Conservation (phyloP, 2,329 filamentous ascomycete species). For the Biscogniauxia sp. region DNA sequence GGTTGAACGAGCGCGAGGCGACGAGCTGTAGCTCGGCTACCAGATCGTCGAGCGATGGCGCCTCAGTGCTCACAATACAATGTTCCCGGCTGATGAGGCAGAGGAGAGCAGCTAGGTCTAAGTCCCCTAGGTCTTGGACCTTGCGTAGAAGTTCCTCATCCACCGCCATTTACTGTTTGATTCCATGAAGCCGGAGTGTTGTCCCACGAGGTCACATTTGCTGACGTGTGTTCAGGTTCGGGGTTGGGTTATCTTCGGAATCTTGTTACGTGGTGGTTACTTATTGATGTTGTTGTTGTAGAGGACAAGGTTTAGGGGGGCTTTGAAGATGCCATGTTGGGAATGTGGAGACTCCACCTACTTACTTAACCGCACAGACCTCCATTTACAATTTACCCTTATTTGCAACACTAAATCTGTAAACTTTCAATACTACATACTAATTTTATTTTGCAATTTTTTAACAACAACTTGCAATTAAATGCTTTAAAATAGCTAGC, state of each 20-base stretch:
- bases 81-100: constrained; percentile 81
- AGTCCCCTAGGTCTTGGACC: constrained; percentile 76
- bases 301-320: background rate
- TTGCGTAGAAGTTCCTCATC: constrained; percentile 61
- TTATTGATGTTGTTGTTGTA: too few species aligned
- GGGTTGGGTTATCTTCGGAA: too few species aligned
- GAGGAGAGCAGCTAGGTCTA: constrained; percentile 82
- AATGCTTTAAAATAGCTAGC: too few species aligned
- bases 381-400: too few species aligned
- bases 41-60: constrained; percentile 62
- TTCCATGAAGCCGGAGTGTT: background rate
- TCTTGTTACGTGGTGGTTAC: background rate
- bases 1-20: constrained; percentile 67
- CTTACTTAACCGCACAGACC: too few species aligned
- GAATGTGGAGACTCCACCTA: background rate
- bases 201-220: background rate
- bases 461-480: too few species aligned
- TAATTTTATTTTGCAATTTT: too few species aligned
- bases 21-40: constrained; percentile 73
- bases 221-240: background rate
- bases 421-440: too few species aligned
- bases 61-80: constrained; percentile 77
- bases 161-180: constrained; percentile 49
- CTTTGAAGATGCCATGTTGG: background rate
- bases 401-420: too few species aligned